A percentile compares a stretch with the other conserved stretches of the same genome.
phyloP scores from a whole-genome alignment of 352 stramenopile species.

The Pythium dissotocum region DNA sequence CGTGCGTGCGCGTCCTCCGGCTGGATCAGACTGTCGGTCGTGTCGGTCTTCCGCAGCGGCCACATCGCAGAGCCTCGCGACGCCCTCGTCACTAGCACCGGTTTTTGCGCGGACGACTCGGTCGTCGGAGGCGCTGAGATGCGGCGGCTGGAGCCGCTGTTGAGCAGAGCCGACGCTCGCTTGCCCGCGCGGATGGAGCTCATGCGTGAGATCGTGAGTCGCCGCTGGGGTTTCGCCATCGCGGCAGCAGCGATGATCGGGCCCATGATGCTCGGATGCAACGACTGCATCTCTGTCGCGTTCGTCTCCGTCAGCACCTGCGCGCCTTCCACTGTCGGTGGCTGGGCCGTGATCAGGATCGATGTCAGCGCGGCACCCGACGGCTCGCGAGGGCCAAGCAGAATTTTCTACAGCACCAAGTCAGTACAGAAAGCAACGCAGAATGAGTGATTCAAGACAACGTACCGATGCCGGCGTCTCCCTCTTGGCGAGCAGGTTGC shows the following conservation, averaged over 20 bases:
- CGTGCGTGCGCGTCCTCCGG: conserved; percentile 15
- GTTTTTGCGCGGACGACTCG: background rate
- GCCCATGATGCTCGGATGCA: conserved; percentile 27
- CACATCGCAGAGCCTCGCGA: conserved; percentile 12
- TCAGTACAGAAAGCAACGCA: background rate
- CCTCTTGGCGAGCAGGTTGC: conserved; percentile 55
- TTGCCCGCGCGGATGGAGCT: conserved; percentile 28
- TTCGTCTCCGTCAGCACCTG: conserved; percentile 46
- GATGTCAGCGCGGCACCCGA: conserved; percentile 45
- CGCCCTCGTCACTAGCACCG: background rate
- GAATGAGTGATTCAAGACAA: background rate
- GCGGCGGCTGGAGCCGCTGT: conserved; percentile 9
- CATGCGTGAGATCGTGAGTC: conserved; percentile 21
- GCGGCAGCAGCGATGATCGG: background rate
- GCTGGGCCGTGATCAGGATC: conserved; percentile 50
- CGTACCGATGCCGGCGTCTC: conserved; percentile 40
- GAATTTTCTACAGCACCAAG: conserved; percentile 40
- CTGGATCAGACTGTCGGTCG: conserved; percentile 17
- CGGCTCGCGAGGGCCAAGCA: conserved; percentile 52
- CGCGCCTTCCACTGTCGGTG: conserved; percentile 50
- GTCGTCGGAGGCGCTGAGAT: conserved; percentile 11
- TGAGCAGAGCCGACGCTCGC: conserved; percentile 11
- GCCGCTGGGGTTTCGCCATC: background rate
- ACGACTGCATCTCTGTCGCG: conserved; percentile 41
- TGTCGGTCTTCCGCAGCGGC: conserved; percentile 6